Evolutionary conservation across 371 early-diverging fungal genomes (phyloP).

Genomic region (Mucor irregularis): DNA sequence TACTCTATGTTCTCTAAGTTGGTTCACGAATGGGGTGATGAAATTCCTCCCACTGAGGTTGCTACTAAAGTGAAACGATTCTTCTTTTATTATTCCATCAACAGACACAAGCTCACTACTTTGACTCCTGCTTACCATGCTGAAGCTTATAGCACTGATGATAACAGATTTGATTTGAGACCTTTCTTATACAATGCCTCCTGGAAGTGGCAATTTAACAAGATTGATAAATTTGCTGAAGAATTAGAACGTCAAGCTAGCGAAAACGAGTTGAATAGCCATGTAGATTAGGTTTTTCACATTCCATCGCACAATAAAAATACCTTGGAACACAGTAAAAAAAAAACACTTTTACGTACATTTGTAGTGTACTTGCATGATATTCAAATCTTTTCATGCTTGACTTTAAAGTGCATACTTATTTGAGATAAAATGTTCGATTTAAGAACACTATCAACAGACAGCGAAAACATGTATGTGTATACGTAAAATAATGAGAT

Average conservation of each 20-base stretch:
- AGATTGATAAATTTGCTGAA: slow-evolving; percentile 76
- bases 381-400: too few species aligned
- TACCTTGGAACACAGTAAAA: too few species aligned
- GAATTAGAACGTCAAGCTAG: slow-evolving; percentile 21
- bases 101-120: slow-evolving; percentile 97
- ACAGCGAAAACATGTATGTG: too few species aligned
- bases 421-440: too few species aligned
- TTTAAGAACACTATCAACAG: too few species aligned
- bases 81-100: slow-evolving; percentile 94
- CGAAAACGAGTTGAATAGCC: slow-evolving; percentile 19
- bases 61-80: slow-evolving; percentile 93
- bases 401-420: too few species aligned
- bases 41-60: slow-evolving; percentile 68
- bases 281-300: slow-evolving; percentile 26
- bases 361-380: too few species aligned
- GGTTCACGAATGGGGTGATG: slow-evolving; percentile 75
- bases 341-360: too few species aligned
- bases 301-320: too few species aligned
- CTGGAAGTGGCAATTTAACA: slow-evolving; percentile 91
- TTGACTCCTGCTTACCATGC: slow-evolving; percentile 97
- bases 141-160: slow-evolving; percentile 94
- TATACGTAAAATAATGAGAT: too few species aligned
- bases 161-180: slow-evolving; percentile 94
- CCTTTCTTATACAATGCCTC: slow-evolving; percentile 92
- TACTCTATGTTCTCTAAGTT: slow-evolving; percentile 89